A percentile compares a stretch with the other conserved stretches of the same genome.
Evolutionary conservation across 2,329 filamentous ascomycete species (phyloP).

Genomic region (Dactylella cylindrospora): DNA sequence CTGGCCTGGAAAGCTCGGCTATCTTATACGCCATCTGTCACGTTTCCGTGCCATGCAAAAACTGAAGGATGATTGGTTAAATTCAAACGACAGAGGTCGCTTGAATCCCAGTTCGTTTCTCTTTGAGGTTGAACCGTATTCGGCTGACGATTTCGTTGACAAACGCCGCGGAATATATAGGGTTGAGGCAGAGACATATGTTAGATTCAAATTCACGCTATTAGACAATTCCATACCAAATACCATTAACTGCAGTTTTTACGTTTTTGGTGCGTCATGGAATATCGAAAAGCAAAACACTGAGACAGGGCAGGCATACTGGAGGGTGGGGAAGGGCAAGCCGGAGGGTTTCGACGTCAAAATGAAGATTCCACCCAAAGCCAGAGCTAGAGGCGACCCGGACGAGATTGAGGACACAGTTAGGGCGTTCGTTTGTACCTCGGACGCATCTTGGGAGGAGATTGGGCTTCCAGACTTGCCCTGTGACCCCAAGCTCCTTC

Average conservation of each 20-base stretch:
- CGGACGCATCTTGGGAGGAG: constrained; percentile 20
- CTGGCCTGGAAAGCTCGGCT: constrained; percentile 6
- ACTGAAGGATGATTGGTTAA: too few relatives aligned
- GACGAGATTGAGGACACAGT: constrained; percentile 16
- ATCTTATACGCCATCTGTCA: constrained; percentile 1
- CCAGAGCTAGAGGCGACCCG: neutral
- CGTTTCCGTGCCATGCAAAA: constrained; percentile 8
- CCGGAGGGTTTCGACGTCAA: neutral
- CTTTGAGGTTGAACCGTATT: too few relatives aligned
- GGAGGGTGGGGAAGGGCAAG: neutral
- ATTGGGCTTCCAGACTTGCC: constrained; percentile 8
- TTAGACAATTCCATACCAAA: neutral
- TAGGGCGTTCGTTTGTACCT: constrained; percentile 16
- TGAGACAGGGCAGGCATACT: neutral
- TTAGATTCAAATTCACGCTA: neutral
- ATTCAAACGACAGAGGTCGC: too few relatives aligned
- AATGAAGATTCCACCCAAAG: constrained; percentile 3
- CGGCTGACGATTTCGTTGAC: too few relatives aligned
- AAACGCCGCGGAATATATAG: too few relatives aligned
- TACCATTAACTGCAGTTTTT: constrained; percentile 7
- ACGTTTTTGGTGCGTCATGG: constrained; percentile 13
- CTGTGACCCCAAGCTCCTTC: too few relatives aligned
- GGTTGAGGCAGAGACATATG: too few relatives aligned
- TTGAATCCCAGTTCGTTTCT: too few relatives aligned
- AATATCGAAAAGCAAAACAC: constrained; percentile 19